Conservation (phyloP, 208 protist genomes). For the Crithidia sp. region DNA sequence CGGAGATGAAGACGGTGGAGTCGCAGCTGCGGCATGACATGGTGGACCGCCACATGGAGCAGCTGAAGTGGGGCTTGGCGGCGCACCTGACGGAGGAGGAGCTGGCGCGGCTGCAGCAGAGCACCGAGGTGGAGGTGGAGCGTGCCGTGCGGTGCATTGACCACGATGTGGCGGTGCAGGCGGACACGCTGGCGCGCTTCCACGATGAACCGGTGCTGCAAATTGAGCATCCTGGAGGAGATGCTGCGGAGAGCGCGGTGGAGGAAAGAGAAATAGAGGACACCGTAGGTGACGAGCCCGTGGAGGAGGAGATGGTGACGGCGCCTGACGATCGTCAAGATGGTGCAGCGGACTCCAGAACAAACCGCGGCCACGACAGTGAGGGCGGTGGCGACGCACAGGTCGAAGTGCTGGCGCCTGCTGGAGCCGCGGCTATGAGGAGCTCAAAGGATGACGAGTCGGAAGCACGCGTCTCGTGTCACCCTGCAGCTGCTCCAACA, state of each 20-base stretch:
- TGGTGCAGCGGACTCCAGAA: too few relatives aligned
- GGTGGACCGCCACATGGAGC: slow-evolving; percentile 56
- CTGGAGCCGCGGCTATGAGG: too few relatives aligned
- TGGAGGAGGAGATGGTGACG: too few relatives aligned
- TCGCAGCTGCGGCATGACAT: slow-evolving; percentile 44
- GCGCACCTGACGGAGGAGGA: slow-evolving; percentile 60
- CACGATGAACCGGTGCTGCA: slow-evolving; percentile 10
- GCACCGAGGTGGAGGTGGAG: slow-evolving; percentile 50
- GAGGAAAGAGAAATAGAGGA: neutral
- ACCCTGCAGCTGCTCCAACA: too few relatives aligned
- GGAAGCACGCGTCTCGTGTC: too few relatives aligned
- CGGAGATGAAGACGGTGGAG: slow-evolving; percentile 44
- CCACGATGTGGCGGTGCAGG: slow-evolving; percentile 3
- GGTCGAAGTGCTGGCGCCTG: too few relatives aligned
- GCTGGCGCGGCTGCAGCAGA: slow-evolving; percentile 51
- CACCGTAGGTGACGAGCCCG: too few relatives aligned
- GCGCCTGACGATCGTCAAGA: too few relatives aligned
- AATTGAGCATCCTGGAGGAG: neutral
- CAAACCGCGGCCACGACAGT: too few relatives aligned
- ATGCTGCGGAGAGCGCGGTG: neutral
- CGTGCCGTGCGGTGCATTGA: slow-evolving; percentile 36
- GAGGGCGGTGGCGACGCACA: too few relatives aligned
- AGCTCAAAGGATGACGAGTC: too few relatives aligned
- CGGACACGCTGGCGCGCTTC: slow-evolving; percentile 1
- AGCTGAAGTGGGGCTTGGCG: slow-evolving; percentile 57